phyloP scores from a whole-genome alignment of 306 rosid species.

The Citrullus amarus region DNA sequence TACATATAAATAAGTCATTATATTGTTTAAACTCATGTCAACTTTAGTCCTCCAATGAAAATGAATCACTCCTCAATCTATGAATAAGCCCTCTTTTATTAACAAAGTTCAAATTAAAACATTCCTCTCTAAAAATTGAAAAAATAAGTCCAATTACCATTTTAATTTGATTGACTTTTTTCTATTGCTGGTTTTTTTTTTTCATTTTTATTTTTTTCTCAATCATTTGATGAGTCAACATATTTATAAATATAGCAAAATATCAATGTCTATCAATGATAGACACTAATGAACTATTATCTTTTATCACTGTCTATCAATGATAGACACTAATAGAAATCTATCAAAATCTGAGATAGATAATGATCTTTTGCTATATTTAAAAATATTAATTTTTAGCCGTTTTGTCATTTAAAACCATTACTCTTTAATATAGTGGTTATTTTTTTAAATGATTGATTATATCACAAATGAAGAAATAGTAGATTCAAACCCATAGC shows the following conservation, averaged over 20 bases:
- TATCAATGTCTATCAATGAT: too few relatives aligned
- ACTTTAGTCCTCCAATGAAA: slow-evolving; percentile 1
- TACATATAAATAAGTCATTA: neutral
- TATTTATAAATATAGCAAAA: too few relatives aligned
- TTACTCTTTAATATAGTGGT: neutral
- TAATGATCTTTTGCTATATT: too few relatives aligned
- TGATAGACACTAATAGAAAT: too few relatives aligned
- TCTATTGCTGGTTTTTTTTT: neutral
- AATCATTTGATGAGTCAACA: neutral
- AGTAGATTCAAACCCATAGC: neutral
- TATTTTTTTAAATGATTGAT: neutral
- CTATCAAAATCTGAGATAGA: too few relatives aligned
- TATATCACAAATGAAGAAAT: neutral
- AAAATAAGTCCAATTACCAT: neutral
- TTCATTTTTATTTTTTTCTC: neutral
- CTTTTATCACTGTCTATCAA: too few relatives aligned
- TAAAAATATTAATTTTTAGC: too few relatives aligned
- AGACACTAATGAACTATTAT: too few relatives aligned
- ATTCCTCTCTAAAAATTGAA: neutral
- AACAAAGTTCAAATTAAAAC: neutral
- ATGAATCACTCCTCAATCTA: neutral
- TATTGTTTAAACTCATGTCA: slow-evolving; percentile 3
- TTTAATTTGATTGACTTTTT: neutral
- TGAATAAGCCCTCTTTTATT: neutral
- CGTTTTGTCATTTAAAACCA: too few relatives aligned